A percentile compares a stretch with the other conserved stretches of the same genome.
Evolutionary conservation across 306 rosid species (phyloP).

Genomic region (Echinosophora koreensis): DNA sequence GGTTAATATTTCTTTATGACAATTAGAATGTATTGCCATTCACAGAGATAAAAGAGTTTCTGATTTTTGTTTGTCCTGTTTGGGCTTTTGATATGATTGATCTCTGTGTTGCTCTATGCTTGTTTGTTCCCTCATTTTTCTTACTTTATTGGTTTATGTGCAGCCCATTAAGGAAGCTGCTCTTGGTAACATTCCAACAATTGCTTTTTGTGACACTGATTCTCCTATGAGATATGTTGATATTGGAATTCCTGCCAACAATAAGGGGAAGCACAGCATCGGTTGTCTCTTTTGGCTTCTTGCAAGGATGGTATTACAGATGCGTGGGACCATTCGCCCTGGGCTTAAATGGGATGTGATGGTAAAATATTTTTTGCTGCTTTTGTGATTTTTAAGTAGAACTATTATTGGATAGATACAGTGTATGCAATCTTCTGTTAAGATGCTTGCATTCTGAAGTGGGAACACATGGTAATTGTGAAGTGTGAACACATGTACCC

Average conservation of each 20-base stretch:
- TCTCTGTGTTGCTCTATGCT: background rate
- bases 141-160: background rate
- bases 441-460: background rate
- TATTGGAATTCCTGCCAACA: slow-evolving; percentile 95
- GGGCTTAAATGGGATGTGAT: slow-evolving; percentile 91
- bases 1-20: slow-evolving; percentile 48
- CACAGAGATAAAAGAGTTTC: background rate
- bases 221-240: slow-evolving; percentile 89
- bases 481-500: background rate
- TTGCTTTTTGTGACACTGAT: slow-evolving; percentile 94
- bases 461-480: background rate
- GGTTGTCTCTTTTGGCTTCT: slow-evolving; percentile 95
- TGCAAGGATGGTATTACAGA: slow-evolving; percentile 92
- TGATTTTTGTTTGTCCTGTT: background rate
- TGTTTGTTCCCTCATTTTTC: background rate
- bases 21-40: background rate
- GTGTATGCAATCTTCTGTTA: background rate
- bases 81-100: background rate
- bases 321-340: slow-evolving; percentile 80
- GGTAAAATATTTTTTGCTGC: slow-evolving; percentile 53
- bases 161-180: slow-evolving; percentile 97
- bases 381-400: background rate
- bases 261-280: slow-evolving; percentile 91
- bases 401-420: background rate
- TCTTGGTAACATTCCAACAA: slow-evolving; percentile 91